These are phyloP conservation scores for Fusarium virguliforme DNA, from an alignment of 2,329 filamentous ascomycete genomes.

Conservation along the genomic window DNA sequence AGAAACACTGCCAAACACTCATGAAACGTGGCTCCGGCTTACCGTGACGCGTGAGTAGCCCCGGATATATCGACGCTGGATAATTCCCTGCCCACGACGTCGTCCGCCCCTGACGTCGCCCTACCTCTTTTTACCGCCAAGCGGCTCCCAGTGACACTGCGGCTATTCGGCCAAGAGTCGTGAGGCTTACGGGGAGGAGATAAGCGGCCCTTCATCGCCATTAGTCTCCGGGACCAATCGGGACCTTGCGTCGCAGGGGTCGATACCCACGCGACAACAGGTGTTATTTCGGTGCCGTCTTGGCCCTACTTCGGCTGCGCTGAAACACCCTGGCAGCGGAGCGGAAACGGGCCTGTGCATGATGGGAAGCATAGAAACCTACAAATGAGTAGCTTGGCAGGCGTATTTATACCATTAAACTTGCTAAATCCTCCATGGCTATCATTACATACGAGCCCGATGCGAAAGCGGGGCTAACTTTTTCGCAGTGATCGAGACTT, in stretches of 20 bases:
- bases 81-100: background rate
- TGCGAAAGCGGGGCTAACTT: too few relatives aligned
- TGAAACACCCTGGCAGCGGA: background rate
- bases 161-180: background rate
- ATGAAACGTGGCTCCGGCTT: background rate
- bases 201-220: conserved; percentile 10
- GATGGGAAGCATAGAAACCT: too few relatives aligned
- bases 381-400: too few relatives aligned
- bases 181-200: conserved; percentile 8
- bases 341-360: background rate
- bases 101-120: conserved; percentile 2
- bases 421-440: too few relatives aligned
- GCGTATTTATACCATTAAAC: too few relatives aligned
- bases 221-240: background rate
- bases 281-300: conserved; percentile 5
- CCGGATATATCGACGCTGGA: background rate
- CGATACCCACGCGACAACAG: background rate
- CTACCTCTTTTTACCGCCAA: background rate
- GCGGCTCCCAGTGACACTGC: background rate
- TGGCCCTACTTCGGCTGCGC: background rate
- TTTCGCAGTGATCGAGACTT: too few relatives aligned
- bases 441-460: too few relatives aligned
- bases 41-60: fast-evolving
- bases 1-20: too few relatives aligned
- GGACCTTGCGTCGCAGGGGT: background rate